These are phyloP conservation scores for Escovopsis sp. DNA, from an alignment of 2,329 filamentous ascomycete genomes.

Conservation along the genomic window DNA sequence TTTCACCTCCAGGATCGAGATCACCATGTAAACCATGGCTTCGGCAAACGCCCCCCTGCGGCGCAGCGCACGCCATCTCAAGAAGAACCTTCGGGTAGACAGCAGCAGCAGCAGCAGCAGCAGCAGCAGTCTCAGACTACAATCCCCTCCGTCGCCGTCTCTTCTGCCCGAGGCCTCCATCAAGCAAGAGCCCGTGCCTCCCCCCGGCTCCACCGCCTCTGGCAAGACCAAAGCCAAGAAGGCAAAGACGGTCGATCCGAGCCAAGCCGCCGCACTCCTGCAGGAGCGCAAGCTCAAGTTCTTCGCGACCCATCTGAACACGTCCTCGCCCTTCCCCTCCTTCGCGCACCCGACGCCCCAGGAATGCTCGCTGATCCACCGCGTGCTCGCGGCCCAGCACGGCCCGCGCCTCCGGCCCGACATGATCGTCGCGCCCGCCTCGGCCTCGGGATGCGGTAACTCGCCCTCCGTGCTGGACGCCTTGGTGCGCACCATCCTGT, in stretches of 20 bases:
- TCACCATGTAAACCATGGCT: too few relatives aligned
- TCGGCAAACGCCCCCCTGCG: background rate
- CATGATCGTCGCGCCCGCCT: slow-evolving; percentile 44
- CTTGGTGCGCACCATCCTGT: slow-evolving; percentile 35
- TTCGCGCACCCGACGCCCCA: slow-evolving; percentile 49
- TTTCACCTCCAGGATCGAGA: too few relatives aligned
- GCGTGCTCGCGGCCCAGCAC: slow-evolving; percentile 49
- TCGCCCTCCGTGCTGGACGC: slow-evolving; percentile 37
- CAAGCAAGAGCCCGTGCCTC: background rate
- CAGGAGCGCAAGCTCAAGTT: slow-evolving; percentile 29
- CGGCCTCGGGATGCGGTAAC: slow-evolving; percentile 47
- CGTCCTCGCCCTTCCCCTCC: slow-evolving; percentile 51
- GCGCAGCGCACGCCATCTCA: slow-evolving; percentile 7
- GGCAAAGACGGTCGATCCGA: background rate
- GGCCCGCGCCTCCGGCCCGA: slow-evolving; percentile 48
- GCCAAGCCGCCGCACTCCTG: slow-evolving; percentile 13
- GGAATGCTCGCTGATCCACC: slow-evolving; percentile 55
- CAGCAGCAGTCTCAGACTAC: background rate
- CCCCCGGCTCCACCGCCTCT: background rate
- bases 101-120: background rate
- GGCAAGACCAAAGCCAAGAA: background rate
- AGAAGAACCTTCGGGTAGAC: background rate
- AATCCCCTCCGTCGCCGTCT: too few relatives aligned
- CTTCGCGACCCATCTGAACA: slow-evolving; percentile 23
- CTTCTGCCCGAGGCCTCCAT: background rate